phyloP scores from a whole-genome alignment of 192 early-diverging fungal genomes.

The Backusella tuberculispora region DNA sequence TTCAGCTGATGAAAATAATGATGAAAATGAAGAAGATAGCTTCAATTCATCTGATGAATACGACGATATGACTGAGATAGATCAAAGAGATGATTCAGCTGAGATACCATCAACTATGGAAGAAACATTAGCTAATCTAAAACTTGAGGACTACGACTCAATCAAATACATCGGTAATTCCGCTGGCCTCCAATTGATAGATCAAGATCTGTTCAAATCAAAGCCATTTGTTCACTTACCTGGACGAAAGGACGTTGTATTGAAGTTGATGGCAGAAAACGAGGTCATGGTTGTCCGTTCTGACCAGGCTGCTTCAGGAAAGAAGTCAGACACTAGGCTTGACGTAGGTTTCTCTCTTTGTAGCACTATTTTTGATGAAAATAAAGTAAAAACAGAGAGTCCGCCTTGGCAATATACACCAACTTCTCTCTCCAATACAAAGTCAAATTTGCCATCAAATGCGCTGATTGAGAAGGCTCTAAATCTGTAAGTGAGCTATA shows the following conservation, averaged over 20 bases:
- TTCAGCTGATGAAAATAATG: neutral
- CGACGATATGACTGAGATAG: neutral
- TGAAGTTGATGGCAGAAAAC: constrained; percentile 34
- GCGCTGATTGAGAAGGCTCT: constrained; percentile 22
- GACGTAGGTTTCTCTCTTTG: constrained; percentile 35
- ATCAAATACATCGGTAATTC: constrained; percentile 35
- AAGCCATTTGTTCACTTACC: constrained; percentile 32
- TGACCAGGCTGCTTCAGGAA: constrained; percentile 29
- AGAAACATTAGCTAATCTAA: constrained; percentile 25
- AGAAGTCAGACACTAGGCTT: constrained; percentile 19
- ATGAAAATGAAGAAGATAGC: constrained; percentile 18
- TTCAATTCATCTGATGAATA: neutral
- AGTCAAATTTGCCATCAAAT: constrained; percentile 5
- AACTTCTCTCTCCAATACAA: neutral
- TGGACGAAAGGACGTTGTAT: constrained; percentile 32
- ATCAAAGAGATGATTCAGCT: neutral
- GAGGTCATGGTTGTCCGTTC: constrained; percentile 38
- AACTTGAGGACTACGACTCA: constrained; percentile 38
- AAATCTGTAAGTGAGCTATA: constrained; percentile 14
- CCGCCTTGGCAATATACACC: neutral
- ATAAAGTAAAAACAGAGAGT: constrained; percentile 2
- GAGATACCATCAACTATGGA: constrained; percentile 14
- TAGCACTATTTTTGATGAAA: constrained; percentile 28
- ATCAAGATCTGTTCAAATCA: constrained; percentile 35
- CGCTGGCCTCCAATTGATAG: constrained; percentile 36